Evolutionary conservation across 106 monocot species (phyloP), one percentile per base, ranked within the genome.

Genomic region (Phalaenopsis equestris): DNA sequence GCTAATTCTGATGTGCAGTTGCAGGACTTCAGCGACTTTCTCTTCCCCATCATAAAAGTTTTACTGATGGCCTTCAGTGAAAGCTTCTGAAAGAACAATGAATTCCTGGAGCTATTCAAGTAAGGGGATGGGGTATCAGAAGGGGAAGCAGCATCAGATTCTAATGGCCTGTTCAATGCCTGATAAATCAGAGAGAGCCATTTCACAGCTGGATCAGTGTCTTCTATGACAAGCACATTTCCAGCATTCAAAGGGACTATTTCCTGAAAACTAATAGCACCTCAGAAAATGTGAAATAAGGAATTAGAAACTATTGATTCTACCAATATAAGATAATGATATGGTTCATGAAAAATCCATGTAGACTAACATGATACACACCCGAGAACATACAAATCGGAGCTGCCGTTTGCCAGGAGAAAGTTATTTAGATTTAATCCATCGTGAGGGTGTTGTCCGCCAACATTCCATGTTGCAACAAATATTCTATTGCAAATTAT

Each of bases 201-300:
- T 84, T 87, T 91, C 23, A 79, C 80, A 19, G 93, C 93, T 30
- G 93, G 93, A 75, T 93, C 82, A 68, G 86, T 86, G 80, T 93
- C 91, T 86, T 93, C 93, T 56, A 86, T 77, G 8, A 93, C 93
- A 42, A 93, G 82, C 15, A 93, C 91, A 81, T 93, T 91, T 76
- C 93, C 93, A 58, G 93, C 93, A 87, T 91, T 93, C 37, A 93
- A 79, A 79, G 93, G 93, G 48, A 93, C 93, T 67, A 93, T 89
- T 87, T 93, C 93, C 81, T 93, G 93, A 86, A 93, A 93, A 41
- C 93, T 93, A 83, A 39, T 77, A 10, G 42, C 38, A 64, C 43
- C 56, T 78, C 47, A 56, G 47, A 56, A 74, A 70, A 48, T 47
- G n/a, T 24, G 48, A 70, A 72, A 58, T 5, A 3, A 42, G 45